phyloP scores from a whole-genome alignment of 2,329 filamentous ascomycete genomes.

The Colletotrichum echinochloae region DNA sequence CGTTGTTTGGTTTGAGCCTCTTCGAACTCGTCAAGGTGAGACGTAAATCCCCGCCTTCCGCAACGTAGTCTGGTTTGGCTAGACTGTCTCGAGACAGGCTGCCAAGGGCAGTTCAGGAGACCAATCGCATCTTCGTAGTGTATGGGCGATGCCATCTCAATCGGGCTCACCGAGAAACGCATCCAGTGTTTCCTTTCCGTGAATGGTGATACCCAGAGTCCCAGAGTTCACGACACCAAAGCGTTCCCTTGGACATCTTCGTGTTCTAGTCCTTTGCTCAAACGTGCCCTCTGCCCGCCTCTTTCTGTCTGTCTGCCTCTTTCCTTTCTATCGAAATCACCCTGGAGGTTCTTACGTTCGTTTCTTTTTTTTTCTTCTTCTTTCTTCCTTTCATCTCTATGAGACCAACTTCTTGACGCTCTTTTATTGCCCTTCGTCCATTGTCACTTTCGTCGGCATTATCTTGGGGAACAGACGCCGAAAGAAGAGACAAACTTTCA shows the following conservation, averaged over 20 bases:
- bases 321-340: not conserved
- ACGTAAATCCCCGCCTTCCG: conserved; percentile 8
- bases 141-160: not conserved
- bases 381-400: not conserved
- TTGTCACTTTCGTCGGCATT: not conserved
- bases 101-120: conserved; percentile 7
- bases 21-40: not conserved
- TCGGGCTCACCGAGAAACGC: not conserved
- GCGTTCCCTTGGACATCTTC: not conserved
- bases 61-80: conserved; percentile 5
- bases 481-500: not conserved
- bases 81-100: not conserved
- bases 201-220: not conserved
- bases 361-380: not conserved
- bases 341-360: not conserved
- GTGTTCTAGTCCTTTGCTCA: not conserved
- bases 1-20: not conserved
- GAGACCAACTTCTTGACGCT: not conserved
- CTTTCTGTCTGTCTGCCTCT: not conserved
- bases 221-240: not conserved
- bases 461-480: no score
- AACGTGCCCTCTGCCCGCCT: not conserved
- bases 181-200: not conserved
- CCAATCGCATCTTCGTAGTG: not conserved
- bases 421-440: not conserved